A percentile compares a stretch with the other conserved stretches of the same genome.
Evolutionary conservation across 306 rosid species (phyloP).

Genomic region (Alnus glutinosa): DNA sequence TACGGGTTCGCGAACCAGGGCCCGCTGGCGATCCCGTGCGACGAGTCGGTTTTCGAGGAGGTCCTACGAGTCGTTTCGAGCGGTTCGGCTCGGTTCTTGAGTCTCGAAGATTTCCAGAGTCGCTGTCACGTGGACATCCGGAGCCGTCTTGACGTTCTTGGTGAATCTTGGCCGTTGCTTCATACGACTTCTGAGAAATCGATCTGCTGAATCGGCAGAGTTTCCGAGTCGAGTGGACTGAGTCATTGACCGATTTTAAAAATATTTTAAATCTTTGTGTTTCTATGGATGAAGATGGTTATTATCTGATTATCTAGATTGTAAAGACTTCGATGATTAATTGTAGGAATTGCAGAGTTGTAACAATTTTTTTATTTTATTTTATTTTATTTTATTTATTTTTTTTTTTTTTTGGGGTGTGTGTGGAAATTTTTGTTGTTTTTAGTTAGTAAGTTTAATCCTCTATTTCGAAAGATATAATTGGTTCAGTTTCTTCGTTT

Average conservation of each 20-base stretch:
- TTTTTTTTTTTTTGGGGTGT: too few species aligned
- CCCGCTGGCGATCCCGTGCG: conserved; percentile 79
- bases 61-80: conserved; percentile 49
- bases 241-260: not conserved
- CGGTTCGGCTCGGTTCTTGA: conserved; percentile 32
- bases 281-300: not conserved
- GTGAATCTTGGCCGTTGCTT: conserved; percentile 83
- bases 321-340: not conserved
- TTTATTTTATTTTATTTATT: not conserved
- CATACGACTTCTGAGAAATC: conserved; percentile 36
- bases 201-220: conserved; percentile 32
- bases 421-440: too few species aligned
- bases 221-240: not conserved
- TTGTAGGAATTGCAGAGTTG: not conserved
- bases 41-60: conserved; percentile 71
- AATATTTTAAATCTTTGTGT: not conserved
- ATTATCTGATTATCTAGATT: not conserved
- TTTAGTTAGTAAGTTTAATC: too few species aligned
- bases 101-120: conserved; percentile 43
- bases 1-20: conserved; percentile 86
- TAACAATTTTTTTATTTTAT: not conserved
- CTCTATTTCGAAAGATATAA: too few species aligned
- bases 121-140: conserved; percentile 63
- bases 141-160: conserved; percentile 31
- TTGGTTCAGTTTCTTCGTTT: too few species aligned